Evolutionary conservation across 176 grass and related monocot species (phyloP).

Genomic region (Raddia distichophylla): DNA sequence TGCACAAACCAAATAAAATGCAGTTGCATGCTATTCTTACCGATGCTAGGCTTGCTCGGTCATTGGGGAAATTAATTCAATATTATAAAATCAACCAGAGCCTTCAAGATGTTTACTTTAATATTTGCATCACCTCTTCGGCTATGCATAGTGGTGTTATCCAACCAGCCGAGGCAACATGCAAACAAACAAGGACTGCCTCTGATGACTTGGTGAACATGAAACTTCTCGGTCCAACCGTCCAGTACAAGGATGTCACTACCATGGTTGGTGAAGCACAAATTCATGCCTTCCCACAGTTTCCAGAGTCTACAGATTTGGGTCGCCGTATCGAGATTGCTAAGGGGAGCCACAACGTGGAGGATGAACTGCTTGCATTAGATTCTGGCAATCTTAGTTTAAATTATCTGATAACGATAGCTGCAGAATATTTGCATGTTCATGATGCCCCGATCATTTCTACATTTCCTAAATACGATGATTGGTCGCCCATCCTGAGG

Average conservation of each 20-base stretch:
- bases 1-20: background rate
- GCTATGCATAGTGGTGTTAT: too few relatives aligned
- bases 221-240: background rate
- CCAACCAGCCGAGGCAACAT: background rate
- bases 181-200: background rate
- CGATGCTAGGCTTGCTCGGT: background rate
- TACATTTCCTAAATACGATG: too few relatives aligned
- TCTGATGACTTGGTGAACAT: too few relatives aligned
- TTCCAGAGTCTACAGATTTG: background rate
- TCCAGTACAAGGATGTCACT: background rate
- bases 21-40: background rate
- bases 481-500: background rate
- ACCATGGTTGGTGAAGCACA: background rate
- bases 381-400: background rate
- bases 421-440: background rate
- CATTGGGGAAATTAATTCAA: background rate
- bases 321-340: constrained; percentile 25
- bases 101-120: background rate
- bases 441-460: background rate
- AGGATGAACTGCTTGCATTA: background rate
- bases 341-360: background rate
- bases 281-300: background rate
- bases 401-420: background rate
- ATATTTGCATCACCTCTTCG: background rate
- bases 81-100: too few relatives aligned